These are phyloP conservation scores for Mycothermus thermophilus DNA, from an alignment of 495 filamentous ascomycete genomes.

Conservation along the genomic window DNA sequence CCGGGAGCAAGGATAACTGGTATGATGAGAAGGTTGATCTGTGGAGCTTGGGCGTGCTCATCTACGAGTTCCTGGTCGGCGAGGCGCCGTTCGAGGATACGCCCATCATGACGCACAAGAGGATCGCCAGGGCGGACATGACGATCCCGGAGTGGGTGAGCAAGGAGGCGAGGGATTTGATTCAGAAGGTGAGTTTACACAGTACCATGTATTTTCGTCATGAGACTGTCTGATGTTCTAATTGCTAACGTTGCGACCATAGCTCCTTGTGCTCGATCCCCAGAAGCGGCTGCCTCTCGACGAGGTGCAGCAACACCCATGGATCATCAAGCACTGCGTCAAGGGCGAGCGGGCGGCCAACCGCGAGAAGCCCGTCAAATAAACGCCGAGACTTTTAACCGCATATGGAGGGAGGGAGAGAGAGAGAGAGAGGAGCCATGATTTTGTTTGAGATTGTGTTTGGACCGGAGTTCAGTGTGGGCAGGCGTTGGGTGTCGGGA, in stretches of 20 bases:
- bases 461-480: too few relatives aligned
- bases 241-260: too few relatives aligned
- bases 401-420: too few relatives aligned
- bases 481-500: too few relatives aligned
- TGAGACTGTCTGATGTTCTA: background rate
- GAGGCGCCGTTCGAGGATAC: constrained; percentile 96
- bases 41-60: constrained; percentile 90
- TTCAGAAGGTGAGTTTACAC: constrained; percentile 57
- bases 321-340: constrained; percentile 92
- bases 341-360: constrained; percentile 55
- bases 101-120: constrained; percentile 82
- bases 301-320: constrained; percentile 81
- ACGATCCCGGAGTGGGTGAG: constrained; percentile 80
- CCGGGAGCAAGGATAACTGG: constrained; percentile 62
- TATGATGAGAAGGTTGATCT: constrained; percentile 94
- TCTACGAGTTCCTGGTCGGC: constrained; percentile 91
- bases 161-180: constrained; percentile 80
- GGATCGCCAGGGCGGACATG: constrained; percentile 87
- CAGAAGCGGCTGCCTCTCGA: constrained; percentile 85
- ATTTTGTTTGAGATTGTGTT: too few relatives aligned
- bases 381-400: constrained; percentile 5
- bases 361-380: constrained; percentile 26
- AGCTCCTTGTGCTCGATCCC: constrained; percentile 88
- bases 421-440: too few relatives aligned
- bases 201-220: background rate